Evolutionary conservation across 768 basidiomycete genomes (phyloP), one percentile per base, ranked within the genome.

Genomic region (Clavulina sp.): DNA sequence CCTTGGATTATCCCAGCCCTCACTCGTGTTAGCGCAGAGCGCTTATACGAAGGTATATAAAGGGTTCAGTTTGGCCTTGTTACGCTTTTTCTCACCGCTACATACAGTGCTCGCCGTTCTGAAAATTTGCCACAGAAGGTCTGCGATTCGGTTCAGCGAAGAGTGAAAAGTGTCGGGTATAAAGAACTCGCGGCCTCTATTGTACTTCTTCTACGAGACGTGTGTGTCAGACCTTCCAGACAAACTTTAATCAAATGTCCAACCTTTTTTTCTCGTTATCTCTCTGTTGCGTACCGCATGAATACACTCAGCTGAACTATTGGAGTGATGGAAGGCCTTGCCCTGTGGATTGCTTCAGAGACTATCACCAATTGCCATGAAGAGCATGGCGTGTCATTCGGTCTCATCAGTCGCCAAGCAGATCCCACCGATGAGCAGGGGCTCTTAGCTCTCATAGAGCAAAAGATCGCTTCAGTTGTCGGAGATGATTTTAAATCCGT

Each of bases 331-430:
- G n/a, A n/a, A n/a, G 43, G 43, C 26, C 26, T 46, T 16, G 52
- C 52, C 50, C 29, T 50, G 18, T 51, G n/a, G 28, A 28, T 49
- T 13, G 49, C 52, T 19, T 53, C 52, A 24, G 48, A 30, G 34
- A 47, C 33, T n/a, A 19, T 68, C 32, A 70, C 81, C n/a, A 66
- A 70, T 13, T 13, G 50, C 19, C 48, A 18, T 6, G 16, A 48
- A n/a, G 34, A 13, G 23, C 33, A 48, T 3, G 23, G 51, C 18
- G 29, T 23, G 26, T 24, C 49, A 4, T 74, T 76, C 54, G 63
- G 82, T 38, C 74, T 74, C 18, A 65, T 63, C 4, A 70, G 73
- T 0, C 63, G 71, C 1, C 80, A 76, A 59, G 83, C 86, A 60
- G 74, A 73, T 41, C 69, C 70, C 48, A 9, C 32, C 41, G 7